Evolutionary conservation across 2,329 filamentous ascomycete genomes (phyloP), one percentile per base, ranked within the genome.

Genomic region (Moelleriella libera): DNA sequence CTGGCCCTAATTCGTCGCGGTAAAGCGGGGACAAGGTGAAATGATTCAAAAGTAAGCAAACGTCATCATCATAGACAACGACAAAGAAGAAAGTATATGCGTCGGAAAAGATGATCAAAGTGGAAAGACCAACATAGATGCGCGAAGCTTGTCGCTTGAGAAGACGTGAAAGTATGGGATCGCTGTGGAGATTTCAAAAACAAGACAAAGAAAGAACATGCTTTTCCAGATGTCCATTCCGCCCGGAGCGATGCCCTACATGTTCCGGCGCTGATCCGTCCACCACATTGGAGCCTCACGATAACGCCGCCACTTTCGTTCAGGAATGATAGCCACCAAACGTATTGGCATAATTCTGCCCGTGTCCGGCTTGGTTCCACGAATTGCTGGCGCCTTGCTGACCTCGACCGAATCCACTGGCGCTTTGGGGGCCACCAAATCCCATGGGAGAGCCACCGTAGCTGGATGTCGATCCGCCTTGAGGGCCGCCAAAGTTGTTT

Each of bases 381-480:
- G 76, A 74, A 52, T 69, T 60, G 53, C 74, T 76, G 41, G 75
- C 72, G 40, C 71, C 70, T 58, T 76, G 72, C 56, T 80, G 76
- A 54, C 85, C 87, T 61, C 88, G 86, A 52, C 86, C 87, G 60
- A 88, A 95, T 51, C 87, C 87, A 57, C 85, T 87, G 56, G 85
- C 84, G 61, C 83, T 92, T 55, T 82, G 76, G 56, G 76, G 83
- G 53, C 72, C 81, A 59, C 75, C 83, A 67, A 85, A 86, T 53
- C 76, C 76, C 75, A 85, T 84, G 49, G 78, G 79, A 60, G 82
- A 81, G 55, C 75, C 78, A 55, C 73, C 76, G 63, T 80, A 82
- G 43, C 71, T 75, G 39, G 72, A 76, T 31, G 78, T 77, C 48
- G 79, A 80, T 59, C 78, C 77, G 30, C 74, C 71, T 52, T 78